Evolutionary conservation across 257 asterid species (phyloP).

Genomic region (Parsonsia alboflavescens): DNA sequence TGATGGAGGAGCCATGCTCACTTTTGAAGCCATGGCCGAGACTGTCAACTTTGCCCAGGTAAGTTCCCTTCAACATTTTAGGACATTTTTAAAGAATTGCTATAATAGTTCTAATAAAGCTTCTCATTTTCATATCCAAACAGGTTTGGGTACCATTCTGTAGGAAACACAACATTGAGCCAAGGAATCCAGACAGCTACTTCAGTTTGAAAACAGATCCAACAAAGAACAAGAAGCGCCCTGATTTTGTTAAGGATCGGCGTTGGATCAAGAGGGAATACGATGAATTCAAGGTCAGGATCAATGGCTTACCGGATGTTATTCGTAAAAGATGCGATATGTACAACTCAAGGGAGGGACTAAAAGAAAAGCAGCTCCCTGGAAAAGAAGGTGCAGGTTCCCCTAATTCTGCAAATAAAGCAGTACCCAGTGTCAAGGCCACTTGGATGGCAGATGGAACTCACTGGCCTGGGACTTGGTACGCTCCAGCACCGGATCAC

Average conservation of each 20-base stretch:
- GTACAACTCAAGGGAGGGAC: conserved; percentile 55
- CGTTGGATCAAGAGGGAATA: conserved; percentile 98
- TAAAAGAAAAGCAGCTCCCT: conserved; percentile 41
- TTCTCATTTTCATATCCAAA: background rate
- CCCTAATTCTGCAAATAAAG: conserved; percentile 33
- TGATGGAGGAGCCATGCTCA: conserved; percentile 87
- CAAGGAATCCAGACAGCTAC: conserved; percentile 94
- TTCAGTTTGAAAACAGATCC: conserved; percentile 79
- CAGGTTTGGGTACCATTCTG: conserved; percentile 98
- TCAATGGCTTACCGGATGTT: conserved; percentile 77
- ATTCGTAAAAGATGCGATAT: conserved; percentile 62
- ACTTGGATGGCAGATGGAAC: conserved; percentile 99
- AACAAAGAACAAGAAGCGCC: conserved; percentile 65
- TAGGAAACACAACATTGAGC: conserved; percentile 82
- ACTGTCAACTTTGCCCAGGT: conserved; percentile 90
- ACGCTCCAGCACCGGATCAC: conserved; percentile 52
- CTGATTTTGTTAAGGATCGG: conserved; percentile 89
- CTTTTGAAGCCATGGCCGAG: conserved; percentile 99
- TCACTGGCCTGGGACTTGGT: conserved; percentile 99
- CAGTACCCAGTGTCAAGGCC: conserved; percentile 35
- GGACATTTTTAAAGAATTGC: background rate
- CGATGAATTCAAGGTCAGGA: conserved; percentile 90
- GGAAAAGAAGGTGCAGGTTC: conserved; percentile 46
- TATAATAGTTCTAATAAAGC: background rate
- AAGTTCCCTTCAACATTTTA: background rate